phyloP scores from a whole-genome alignment of 176 grass and related monocot genomes.

The Musa troglodytarum region DNA sequence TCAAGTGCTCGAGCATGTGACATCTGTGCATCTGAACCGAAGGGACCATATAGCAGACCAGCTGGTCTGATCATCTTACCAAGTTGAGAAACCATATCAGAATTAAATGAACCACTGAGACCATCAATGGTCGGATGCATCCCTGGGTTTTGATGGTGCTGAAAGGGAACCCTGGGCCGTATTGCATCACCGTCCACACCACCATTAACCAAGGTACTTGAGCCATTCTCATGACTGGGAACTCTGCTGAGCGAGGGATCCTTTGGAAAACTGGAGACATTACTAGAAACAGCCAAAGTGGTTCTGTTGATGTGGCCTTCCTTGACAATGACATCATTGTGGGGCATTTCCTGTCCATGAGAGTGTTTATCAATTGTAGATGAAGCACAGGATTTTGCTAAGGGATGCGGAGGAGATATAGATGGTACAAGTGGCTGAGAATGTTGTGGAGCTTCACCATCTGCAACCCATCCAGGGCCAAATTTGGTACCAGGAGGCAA shows the following conservation, averaged over 20 bases:
- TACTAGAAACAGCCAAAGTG: slow-evolving; percentile 7
- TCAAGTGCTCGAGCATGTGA: slow-evolving; percentile 27
- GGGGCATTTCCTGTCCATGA: slow-evolving; percentile 7
- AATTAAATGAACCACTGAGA: slow-evolving; percentile 1
- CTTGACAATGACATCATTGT: background rate
- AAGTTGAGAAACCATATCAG: slow-evolving; percentile 9
- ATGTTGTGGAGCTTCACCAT: slow-evolving; percentile 16
- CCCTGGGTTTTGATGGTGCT: slow-evolving; percentile 13
- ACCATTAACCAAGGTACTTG: background rate
- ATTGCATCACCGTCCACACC: background rate
- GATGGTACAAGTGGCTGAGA: slow-evolving; percentile 9
- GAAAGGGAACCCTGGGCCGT: background rate
- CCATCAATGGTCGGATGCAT: slow-evolving; percentile 6
- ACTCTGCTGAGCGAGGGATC: background rate
- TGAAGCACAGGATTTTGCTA: background rate
- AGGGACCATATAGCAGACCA: background rate
- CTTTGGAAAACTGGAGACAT: background rate
- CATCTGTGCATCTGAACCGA: slow-evolving; percentile 16
- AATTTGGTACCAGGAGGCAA: slow-evolving; percentile 38
- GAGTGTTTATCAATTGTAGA: slow-evolving; percentile 14
- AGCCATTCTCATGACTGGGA: slow-evolving; percentile 12
- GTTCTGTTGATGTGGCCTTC: slow-evolving; percentile 12
- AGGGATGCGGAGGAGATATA: background rate
- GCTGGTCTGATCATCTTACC: slow-evolving; percentile 11
- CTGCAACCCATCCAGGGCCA: slow-evolving; percentile 41